Base-by-base conservation (phyloP, 176 grass and related monocot genomes). In the Carex scoparia region DNA sequence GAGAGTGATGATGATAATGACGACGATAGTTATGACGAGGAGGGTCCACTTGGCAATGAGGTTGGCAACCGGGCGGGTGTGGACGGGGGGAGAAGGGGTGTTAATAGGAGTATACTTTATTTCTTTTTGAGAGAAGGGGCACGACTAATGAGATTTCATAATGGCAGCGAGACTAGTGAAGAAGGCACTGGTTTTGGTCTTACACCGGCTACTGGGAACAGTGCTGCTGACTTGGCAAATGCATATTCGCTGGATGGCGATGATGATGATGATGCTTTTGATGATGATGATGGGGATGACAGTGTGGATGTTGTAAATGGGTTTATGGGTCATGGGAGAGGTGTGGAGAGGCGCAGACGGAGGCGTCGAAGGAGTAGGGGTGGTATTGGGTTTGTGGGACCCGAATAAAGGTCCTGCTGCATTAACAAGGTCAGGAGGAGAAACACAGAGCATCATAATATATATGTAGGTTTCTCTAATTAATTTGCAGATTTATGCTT, bases 51-150 rank as follows among this genome's bases (percentile, higher is more conserved):
- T 56, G 92, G 60, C 44, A 87, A 70, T 72, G 92, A 82, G 48
- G 68, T 82, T 28, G 91, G 83, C 46, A 86, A 90, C 56, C 67
- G 84, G 32, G 81, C 58, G 2, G 80, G 69, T 51, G 65, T 69
- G 63, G 69, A 68, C 46, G 79, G 60, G 16, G 79, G 38, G 13
- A 83, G 81, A 69, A 70, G 79, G 9, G 88, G 84, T 49, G 79
- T 86, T 28, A 86, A 78, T 56, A 88, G 91, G 32, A 94, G 88
- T 13, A 88, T 99, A 85, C 64, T 99, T 18, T 84, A 94, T 65
- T 92, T 99, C 66, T 88, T 99, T 60, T 89, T 99, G 85, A 89
- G 90, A 64, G 90, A 99, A 64, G 90, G 92, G 72, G 88, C 97
- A 63, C 91, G 86, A 31, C 87, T 94, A 11, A 92, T 89, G 83